Percentiles rank a stretch among this genome's conserved stretches.
These are phyloP conservation scores for Wallacemonas sp. DNA, from an alignment of 208 protist species.

Conservation along the genomic window DNA sequence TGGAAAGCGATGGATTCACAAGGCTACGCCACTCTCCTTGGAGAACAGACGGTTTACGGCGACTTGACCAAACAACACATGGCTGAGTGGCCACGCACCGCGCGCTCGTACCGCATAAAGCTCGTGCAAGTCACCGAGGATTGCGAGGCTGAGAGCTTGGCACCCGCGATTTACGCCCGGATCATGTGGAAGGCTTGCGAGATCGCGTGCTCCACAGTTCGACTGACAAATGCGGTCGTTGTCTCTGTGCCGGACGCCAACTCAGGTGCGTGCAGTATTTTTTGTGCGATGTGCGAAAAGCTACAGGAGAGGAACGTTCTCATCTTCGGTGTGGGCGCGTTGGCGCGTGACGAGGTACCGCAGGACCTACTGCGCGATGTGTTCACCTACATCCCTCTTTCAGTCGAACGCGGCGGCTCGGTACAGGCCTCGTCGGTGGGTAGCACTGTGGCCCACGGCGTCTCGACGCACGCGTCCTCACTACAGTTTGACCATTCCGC, in stretches of 20 bases:
- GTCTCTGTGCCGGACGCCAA: neutral
- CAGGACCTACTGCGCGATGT: neutral
- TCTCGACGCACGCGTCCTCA: too few relatives aligned
- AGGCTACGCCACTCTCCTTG: neutral
- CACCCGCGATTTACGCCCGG: neutral
- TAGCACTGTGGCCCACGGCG: too few relatives aligned
- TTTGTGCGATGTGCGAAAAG: neutral
- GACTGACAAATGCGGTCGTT: neutral
- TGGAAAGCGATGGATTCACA: neutral
- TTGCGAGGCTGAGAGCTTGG: neutral
- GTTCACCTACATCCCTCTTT: neutral
- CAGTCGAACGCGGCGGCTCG: too few relatives aligned
- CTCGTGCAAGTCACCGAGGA: neutral
- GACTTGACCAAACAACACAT: neutral
- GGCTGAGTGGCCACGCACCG: neutral
- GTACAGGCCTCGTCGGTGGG: too few relatives aligned
- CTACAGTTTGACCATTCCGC: too few relatives aligned
- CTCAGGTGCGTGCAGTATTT: conserved; percentile 3
- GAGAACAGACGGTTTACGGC: neutral
- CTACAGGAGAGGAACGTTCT: neutral
- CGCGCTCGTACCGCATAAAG: neutral
- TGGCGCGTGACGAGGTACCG: neutral
- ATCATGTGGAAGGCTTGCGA: neutral
- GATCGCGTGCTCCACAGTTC: neutral
- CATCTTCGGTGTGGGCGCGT: neutral